Base-by-base conservation (phyloP, 768 basidiomycete species). In the Kwoniella dejecticola region DNA sequence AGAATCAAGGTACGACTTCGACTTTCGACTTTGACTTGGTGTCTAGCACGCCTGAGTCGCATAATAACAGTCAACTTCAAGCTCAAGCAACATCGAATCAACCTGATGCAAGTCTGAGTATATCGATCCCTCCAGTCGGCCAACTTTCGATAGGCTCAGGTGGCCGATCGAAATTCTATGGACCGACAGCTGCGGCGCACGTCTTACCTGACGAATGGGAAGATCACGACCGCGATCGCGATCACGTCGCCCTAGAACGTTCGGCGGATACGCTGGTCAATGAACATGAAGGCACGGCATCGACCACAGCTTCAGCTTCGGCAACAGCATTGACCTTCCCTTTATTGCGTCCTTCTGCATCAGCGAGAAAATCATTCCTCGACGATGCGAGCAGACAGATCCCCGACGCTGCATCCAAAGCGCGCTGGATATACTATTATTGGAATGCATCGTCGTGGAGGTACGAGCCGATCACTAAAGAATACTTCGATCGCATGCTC, bases 171-270 rank as follows among this genome's bases (percentile, higher is more conserved):
- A 42, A 42, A n/a, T 42, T 42, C 41, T 42, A 8, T 42, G 41
- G 41, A 13, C 41, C 41, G 7, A 42, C 41, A 13, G 41, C 41
- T 42, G 41, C 41, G 10, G 41, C 41, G 19, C 41, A 42, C 19
- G 41, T 42, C 41, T n/a, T 42, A 42, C 41, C 41, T 42, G 41
- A 42, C 19, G 41, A 42, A 8, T 42, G 41, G 41, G 41, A 42
- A 19, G 41, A 42, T 42, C 41, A 42, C 10, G 41, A 42, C 19
- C 17, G 17, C 8, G 17, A 38, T 17, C 8, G 17, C 17, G 17
- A 38, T 38, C 8, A 8, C 36, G 36, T 8, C 36, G 17, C 11
- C 5, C 6, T 6, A 12, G 19, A 42, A 11, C 41, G 17, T 5
- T 42, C 41, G 6, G 5, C 19, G 33, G 15, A 7, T 15, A 7